Evolutionary conservation across 176 grass and related monocot species (phyloP), one percentile per base, ranked within the genome.

Genomic region (Hordeum marinum): DNA sequence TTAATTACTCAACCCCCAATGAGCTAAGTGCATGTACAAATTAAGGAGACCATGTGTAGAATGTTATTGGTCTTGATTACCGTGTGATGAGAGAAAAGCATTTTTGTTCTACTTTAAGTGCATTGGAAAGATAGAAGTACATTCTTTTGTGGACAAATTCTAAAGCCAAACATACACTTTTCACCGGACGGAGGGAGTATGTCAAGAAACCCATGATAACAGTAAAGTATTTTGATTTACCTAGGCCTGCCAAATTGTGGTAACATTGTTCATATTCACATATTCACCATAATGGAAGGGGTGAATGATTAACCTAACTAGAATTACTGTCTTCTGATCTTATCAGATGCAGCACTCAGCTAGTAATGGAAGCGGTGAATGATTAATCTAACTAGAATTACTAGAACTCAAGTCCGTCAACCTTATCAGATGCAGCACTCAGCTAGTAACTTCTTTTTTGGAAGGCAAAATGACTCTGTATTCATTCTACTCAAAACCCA

Each of bases 401-500:
- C 13, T 82, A n/a, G n/a, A n/a, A n/a, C n/a, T n/a, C n/a, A n/a
- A n/a, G n/a, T n/a, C n/a, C n/a, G 29, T 29, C 29, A n/a, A n/a
- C 40, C 64, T 13, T 50, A 11, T 78, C 5, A 7, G 75, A 82
- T 71, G 78, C 63, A 85, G 24, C 15, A 45, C 37, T 61, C 24
- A 68, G 18, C 65, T 25, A 20, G 6, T 57, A 21, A 3, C 48
- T 41, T 15, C 3, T 76, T 2, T 77, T 58, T 39, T 24, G 5
- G 59, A 75, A 39, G 21, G 6, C 7, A 39, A 80, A 81, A 52
- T 54, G 42, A 63, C 11, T 7, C 3, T 17, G 15, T 35, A 70
- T 80, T 9, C n/a, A 76, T 36, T 61, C 17, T 80, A 81, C 23
- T 80, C 70, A 81, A 61, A 76, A 20, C 55, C 57, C 26, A 72